phyloP scores from a whole-genome alignment of 176 grass and related monocot genomes.

The Puya raimondii region DNA sequence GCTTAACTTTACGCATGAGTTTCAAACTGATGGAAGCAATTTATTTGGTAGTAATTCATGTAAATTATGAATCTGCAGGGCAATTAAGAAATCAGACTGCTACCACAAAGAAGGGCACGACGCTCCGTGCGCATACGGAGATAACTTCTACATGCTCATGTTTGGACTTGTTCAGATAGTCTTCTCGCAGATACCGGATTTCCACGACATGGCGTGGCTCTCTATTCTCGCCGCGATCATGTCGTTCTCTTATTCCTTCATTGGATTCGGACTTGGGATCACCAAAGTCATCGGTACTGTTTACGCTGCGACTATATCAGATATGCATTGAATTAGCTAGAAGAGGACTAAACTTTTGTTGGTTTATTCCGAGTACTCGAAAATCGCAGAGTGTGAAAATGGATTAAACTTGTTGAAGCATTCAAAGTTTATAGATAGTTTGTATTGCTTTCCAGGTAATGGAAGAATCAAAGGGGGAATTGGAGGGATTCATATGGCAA shows the following conservation, averaged over 20 bases:
- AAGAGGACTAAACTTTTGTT: too few species aligned
- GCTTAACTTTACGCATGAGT: not conserved
- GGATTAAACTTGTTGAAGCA: too few species aligned
- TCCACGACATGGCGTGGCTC: conserved; percentile 81
- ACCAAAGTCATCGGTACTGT: conserved; percentile 46
- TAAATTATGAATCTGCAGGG: conserved; percentile 20
- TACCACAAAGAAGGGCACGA: conserved; percentile 52
- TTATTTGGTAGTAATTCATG: not conserved
- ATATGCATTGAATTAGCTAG: too few species aligned
- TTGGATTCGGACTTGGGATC: conserved; percentile 46
- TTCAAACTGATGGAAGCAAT: not conserved
- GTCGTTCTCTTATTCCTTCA: conserved; percentile 75
- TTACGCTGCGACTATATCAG: not conserved
- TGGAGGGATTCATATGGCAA: conserved; percentile 32
- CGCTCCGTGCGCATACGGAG: conserved; percentile 44
- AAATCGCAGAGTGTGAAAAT: too few species aligned
- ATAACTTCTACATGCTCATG: conserved; percentile 48
- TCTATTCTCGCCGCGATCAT: conserved; percentile 55
- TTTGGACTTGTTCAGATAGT: conserved; percentile 53
- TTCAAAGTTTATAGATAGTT: not conserved
- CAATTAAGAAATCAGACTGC: conserved; percentile 56
- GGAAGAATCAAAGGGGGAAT: conserved; percentile 46
- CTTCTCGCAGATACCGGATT: conserved; percentile 64
- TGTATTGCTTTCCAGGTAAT: conserved; percentile 28
- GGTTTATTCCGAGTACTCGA: too few species aligned